Evolutionary conservation across 345 rosid genomes (phyloP).

Genomic region (Erodium maritimum): DNA sequence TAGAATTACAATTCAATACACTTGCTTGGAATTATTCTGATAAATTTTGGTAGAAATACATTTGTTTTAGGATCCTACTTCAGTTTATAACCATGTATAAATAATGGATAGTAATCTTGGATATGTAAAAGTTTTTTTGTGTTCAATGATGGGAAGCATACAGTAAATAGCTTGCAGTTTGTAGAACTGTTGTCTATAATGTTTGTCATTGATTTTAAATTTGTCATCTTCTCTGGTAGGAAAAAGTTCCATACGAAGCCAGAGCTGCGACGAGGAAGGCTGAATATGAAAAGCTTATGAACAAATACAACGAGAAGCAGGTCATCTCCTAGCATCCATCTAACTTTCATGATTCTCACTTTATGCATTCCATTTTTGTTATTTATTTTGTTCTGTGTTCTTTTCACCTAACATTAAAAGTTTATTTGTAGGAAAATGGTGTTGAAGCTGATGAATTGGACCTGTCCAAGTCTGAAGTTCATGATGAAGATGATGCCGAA

Average conservation of each 20-base stretch:
- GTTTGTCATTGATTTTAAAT: not conserved
- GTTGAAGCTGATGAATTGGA: constrained; percentile 40
- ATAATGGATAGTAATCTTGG: too few species aligned
- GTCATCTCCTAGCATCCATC: constrained; percentile 23
- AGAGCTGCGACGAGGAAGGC: constrained; percentile 72
- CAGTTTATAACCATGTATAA: not conserved
- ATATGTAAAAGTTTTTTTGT: too few species aligned
- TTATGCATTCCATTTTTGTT: not conserved
- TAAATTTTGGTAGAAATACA: too few species aligned
- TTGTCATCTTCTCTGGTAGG: constrained; percentile 25
- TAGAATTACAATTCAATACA: not conserved
- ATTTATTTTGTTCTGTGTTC: not conserved
- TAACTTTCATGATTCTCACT: not conserved
- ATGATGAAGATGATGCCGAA: constrained; percentile 50
- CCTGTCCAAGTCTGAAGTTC: constrained; percentile 53
- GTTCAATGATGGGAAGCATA: too few species aligned
- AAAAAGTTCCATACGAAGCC: constrained; percentile 77
- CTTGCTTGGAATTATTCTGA: too few species aligned
- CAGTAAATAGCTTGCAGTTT: too few species aligned
- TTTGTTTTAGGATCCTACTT: not conserved
- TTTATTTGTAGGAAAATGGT: not conserved
- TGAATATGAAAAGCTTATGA: constrained; percentile 70
- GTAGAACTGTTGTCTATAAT: not conserved
- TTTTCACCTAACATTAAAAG: not conserved
- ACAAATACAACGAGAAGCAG: constrained; percentile 69